Conservation (phyloP, 805 yeast species). For the Yarrowia bubula region DNA sequence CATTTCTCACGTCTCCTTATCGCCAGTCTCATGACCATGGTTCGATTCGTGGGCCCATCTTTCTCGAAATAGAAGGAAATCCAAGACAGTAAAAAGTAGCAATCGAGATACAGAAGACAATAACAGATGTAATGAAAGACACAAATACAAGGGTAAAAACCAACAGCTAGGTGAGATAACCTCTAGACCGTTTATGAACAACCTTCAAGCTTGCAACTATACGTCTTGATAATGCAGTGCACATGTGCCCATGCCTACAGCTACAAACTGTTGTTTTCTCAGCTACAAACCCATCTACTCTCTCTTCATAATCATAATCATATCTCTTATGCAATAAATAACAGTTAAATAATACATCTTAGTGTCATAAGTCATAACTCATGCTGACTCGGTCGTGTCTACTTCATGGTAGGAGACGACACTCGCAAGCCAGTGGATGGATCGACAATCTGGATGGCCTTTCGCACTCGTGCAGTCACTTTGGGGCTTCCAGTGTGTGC, state of each 20-base stretch:
- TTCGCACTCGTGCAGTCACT: slow-evolving; percentile 30
- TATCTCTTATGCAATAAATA: slow-evolving; percentile 25
- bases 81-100: background rate
- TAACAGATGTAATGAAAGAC: background rate
- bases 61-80: background rate
- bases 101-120: background rate
- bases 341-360: slow-evolving; percentile 25
- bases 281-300: background rate
- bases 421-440: slow-evolving; percentile 50
- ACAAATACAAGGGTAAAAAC: too few species aligned
- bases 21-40: slow-evolving; percentile 6
- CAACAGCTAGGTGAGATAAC: background rate
- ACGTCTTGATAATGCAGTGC: slow-evolving; percentile 7
- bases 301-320: background rate
- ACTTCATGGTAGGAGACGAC: slow-evolving; percentile 19
- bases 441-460: slow-evolving; percentile 51
- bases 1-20: too few species aligned
- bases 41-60: slow-evolving; percentile 22
- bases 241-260: slow-evolving; percentile 8
- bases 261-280: too few species aligned
- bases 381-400: background rate
- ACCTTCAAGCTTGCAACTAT: slow-evolving; percentile 18
- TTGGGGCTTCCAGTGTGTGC: slow-evolving; percentile 12
- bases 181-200: background rate
- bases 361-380: slow-evolving; percentile 21